Conservation (phyloP, 768 basidiomycete genomes). For the Leucogyrophana mollusca region DNA sequence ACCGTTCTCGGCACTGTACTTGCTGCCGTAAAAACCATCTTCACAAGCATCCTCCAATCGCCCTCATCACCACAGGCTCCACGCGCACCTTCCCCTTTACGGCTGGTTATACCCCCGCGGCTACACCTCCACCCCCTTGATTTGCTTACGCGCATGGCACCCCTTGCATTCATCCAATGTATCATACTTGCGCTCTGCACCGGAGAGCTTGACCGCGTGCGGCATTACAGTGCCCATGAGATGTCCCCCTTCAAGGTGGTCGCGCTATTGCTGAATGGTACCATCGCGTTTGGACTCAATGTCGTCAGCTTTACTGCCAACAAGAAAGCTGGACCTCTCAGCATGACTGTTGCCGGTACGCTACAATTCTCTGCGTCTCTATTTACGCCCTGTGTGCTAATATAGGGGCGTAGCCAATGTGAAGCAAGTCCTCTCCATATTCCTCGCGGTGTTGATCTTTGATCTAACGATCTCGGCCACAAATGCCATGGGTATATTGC, state of each 20-base stretch:
- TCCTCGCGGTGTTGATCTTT: constrained; percentile 83
- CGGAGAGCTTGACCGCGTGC: constrained; percentile 75
- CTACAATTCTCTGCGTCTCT: constrained; percentile 7
- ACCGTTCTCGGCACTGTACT: constrained; percentile 90
- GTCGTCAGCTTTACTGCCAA: constrained; percentile 97
- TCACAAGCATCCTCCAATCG: constrained; percentile 80
- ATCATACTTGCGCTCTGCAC: constrained; percentile 70
- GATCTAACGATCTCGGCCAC: constrained; percentile 73
- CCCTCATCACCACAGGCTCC: constrained; percentile 20
- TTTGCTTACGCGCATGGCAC: constrained; percentile 86
- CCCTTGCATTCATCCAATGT: constrained; percentile 89
- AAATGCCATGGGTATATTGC: constrained; percentile 79
- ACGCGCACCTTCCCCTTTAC: constrained; percentile 13
- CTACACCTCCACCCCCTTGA: constrained; percentile 73
- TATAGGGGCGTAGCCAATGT: constrained; percentile 62
- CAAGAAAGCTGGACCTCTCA: constrained; percentile 82
- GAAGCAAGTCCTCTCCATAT: constrained; percentile 90
- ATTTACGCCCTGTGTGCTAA: constrained; percentile 3
- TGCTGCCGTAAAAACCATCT: constrained; percentile 91
- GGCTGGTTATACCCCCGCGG: constrained; percentile 28
- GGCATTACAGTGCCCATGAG: constrained; percentile 43
- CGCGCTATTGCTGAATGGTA: constrained; percentile 73
- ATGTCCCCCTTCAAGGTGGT: constrained; percentile 38
- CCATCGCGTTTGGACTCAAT: constrained; percentile 89
- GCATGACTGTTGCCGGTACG: constrained; percentile 88